Evolutionary conservation across 768 basidiomycete species (phyloP).

Genomic region (Obba rivulosa): DNA sequence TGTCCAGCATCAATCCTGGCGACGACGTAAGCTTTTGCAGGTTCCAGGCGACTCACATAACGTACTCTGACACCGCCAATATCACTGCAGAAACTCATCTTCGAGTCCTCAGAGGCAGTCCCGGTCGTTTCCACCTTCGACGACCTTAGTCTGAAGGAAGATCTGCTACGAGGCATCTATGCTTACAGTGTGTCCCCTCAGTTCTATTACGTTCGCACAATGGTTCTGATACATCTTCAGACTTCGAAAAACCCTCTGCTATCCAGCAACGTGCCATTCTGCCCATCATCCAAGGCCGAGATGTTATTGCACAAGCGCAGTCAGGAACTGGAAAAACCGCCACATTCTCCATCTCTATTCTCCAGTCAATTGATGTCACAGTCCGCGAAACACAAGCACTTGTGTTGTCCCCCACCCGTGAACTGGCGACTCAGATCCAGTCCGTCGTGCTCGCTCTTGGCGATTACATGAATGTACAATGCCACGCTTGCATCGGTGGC

Average conservation of each 20-base stretch:
- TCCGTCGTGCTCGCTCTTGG: conserved; percentile 94
- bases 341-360: conserved; percentile 95
- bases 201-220: neutral
- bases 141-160: conserved; percentile 89
- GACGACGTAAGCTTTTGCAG: conserved; percentile 61
- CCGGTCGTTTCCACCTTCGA: conserved; percentile 87
- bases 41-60: neutral
- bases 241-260: conserved; percentile 97
- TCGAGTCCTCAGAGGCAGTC: conserved; percentile 92
- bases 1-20: conserved; percentile 79
- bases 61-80: conserved; percentile 1
- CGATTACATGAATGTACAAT: conserved; percentile 99
- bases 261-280: conserved; percentile 98
- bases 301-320: conserved; percentile 99
- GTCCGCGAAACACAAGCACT: conserved; percentile 95
- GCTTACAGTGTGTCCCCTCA: conserved; percentile 68
- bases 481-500: conserved; percentile 97
- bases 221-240: conserved; percentile 24
- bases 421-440: conserved; percentile 98
- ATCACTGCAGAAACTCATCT: conserved; percentile 72
- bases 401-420: conserved; percentile 95
- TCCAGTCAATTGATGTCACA: conserved; percentile 95
- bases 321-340: conserved; percentile 99
- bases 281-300: conserved; percentile 91
- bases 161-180: conserved; percentile 94